Percentiles rank a stretch among this genome's conserved stretches.
These are phyloP conservation scores for Rhodomyrtus psidioides DNA, from an alignment of 441 rosid genomes.

Conservation along the genomic window DNA sequence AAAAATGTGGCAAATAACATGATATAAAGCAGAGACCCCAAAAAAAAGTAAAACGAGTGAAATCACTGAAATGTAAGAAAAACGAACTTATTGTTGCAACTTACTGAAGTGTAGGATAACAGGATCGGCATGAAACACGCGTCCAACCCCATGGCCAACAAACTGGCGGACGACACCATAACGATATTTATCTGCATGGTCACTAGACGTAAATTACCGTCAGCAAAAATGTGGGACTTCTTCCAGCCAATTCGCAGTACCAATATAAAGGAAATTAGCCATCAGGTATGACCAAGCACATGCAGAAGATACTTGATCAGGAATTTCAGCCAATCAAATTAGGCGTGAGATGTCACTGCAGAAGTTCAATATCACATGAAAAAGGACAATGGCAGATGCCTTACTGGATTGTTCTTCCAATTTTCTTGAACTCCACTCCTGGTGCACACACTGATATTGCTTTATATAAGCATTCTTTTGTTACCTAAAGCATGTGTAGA, in stretches of 20 bases:
- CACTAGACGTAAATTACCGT: constrained; percentile 24
- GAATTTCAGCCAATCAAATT: background rate
- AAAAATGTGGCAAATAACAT: background rate
- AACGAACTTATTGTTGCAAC: constrained; percentile 6
- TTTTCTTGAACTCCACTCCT: constrained; percentile 69
- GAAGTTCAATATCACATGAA: background rate
- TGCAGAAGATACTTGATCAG: background rate
- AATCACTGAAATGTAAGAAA: background rate
- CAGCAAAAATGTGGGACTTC: background rate
- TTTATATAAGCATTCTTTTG: constrained; percentile 72
- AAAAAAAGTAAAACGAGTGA: background rate
- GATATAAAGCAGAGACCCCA: background rate
- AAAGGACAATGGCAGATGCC: constrained; percentile 9
- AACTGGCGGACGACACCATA: constrained; percentile 78
- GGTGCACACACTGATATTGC: constrained; percentile 86
- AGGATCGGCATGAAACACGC: constrained; percentile 86
- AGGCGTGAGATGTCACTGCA: background rate
- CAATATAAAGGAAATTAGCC: background rate
- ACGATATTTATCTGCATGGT: constrained; percentile 66
- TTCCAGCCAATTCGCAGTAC: background rate
- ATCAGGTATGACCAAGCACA: background rate
- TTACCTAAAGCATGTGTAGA: constrained; percentile 48
- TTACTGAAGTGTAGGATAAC: constrained; percentile 75
- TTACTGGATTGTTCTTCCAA: constrained; percentile 88
- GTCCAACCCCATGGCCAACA: constrained; percentile 93